Evolutionary conservation across 1,139 yeast genomes (phyloP), one percentile per base, ranked within the genome.

Genomic region (Yamadazyma taylorii): DNA sequence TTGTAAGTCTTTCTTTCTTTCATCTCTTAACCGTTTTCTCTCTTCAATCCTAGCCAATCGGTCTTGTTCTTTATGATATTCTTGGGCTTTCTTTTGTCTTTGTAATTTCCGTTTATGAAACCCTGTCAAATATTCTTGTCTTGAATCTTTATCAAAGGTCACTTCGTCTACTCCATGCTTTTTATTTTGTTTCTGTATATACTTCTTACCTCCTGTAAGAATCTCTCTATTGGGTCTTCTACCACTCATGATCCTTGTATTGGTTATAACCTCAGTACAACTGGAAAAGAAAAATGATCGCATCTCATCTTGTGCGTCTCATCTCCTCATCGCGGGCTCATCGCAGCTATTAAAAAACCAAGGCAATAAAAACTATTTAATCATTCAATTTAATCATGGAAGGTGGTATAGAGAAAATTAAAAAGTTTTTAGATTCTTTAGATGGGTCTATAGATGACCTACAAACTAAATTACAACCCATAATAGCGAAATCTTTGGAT

Each of bases 21-120:
- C 95, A 17, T 84, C 85, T 47, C 90, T 70, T 23, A 80, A 56
- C 48, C 75, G 67, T 51, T 80, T 78, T 44, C 96, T 73, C 54
- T 86, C 95, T 47, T 84, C 94, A n/a, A 88, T 69, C 51, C 78
- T 77, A 3, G 79, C 80, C 45, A 80, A 66, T 46, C 90, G 72
- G 5, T 82, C 95, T 53, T 83, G 86, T 56, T 89, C 96, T 50
- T 83, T 79, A 36, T 75, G 76, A 50, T 73, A 79, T 42, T 78
- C 85, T 47, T 78, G 80, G 0, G 97, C 97, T 49, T 82, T 82
- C 63, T 88, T 90, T 62, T 85, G 86, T 58, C 97, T 75, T 54
- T 85, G 85, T 15, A 90, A 57, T 60, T 92, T 92, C 55, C 98
- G 77, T 63, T 92, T 92, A 60, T 92, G 98, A 58, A 92, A 92